Percentiles rank a stretch among this genome's conserved stretches.
phyloP scores from a whole-genome alignment of 305 asterid genomes.

The Caryopteris hybrid region DNA sequence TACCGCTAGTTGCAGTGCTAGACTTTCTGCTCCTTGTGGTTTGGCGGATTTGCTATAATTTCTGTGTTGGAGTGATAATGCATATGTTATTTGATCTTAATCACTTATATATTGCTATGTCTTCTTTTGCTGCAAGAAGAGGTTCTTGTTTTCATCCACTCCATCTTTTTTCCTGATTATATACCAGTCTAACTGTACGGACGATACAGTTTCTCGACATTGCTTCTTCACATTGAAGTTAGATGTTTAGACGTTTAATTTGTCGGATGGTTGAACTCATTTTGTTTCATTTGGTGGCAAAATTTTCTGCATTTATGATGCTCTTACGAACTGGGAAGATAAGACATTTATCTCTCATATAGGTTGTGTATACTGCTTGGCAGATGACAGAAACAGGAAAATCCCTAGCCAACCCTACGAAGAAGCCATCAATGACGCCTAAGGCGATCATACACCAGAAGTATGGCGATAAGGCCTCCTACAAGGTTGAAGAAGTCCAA shows the following conservation, averaged over 20 bases:
- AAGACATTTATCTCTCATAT: slow-evolving; percentile 2
- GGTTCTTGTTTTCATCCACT: background rate
- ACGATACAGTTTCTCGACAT: background rate
- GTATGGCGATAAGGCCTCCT: slow-evolving; percentile 64
- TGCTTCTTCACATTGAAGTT: background rate
- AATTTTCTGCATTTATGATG: background rate
- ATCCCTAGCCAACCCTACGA: slow-evolving; percentile 28
- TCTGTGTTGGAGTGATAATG: slow-evolving; percentile 4
- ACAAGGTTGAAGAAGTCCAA: slow-evolving; percentile 79
- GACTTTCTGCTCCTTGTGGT: background rate
- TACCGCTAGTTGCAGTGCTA: background rate
- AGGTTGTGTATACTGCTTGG: slow-evolving; percentile 5
- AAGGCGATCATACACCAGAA: slow-evolving; percentile 80
- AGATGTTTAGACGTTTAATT: background rate
- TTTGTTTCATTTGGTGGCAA: background rate
- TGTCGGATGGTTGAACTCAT: background rate
- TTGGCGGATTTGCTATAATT: background rate
- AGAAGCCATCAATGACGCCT: slow-evolving; percentile 61
- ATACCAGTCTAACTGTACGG: background rate
- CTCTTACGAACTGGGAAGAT: background rate
- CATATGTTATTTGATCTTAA: background rate
- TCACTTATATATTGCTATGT: background rate
- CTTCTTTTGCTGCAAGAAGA: background rate
- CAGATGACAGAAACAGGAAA: slow-evolving; percentile 42
- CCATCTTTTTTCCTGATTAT: background rate